A percentile compares a stretch with the other conserved stretches of the same genome.
phyloP scores from a whole-genome alignment of 108 stramenopile species.

The Skeletonema menzelii region DNA sequence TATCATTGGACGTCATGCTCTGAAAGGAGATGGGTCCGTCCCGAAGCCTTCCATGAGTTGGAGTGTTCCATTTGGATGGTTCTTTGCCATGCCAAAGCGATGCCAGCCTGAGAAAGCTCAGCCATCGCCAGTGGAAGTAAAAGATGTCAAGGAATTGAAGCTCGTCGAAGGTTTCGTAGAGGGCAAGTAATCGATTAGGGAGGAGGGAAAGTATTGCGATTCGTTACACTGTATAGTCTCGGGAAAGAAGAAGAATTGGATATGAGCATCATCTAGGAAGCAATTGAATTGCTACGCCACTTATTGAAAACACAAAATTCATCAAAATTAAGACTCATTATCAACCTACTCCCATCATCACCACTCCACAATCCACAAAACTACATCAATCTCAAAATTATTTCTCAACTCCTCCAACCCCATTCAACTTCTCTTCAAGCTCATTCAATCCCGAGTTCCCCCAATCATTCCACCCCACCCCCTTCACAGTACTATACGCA shows the following conservation, averaged over 20 bases:
- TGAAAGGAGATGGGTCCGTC: constrained; percentile 22
- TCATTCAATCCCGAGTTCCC: constrained; percentile 64
- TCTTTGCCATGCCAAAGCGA: constrained; percentile 39
- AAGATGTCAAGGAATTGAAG: constrained; percentile 17
- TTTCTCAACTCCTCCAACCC: background rate
- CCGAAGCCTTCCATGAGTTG: constrained; percentile 45
- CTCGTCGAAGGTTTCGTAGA: constrained; percentile 17
- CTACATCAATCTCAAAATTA: background rate
- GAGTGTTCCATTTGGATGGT: constrained; percentile 47
- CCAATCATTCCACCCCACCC: constrained; percentile 68
- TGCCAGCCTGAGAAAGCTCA: constrained; percentile 15
- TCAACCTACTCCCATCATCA: background rate
- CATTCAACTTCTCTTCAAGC: constrained; percentile 41
- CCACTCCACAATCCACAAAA: background rate
- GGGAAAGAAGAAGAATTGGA: background rate
- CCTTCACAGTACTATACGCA: constrained; percentile 58
- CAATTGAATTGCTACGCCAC: too few relatives aligned
- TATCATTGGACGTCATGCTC: constrained; percentile 47
- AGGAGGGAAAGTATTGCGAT: background rate
- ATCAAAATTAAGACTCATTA: background rate
- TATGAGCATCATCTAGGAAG: background rate
- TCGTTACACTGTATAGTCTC: background rate
- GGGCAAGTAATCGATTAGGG: background rate
- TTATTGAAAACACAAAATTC: background rate
- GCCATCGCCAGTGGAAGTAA: constrained; percentile 29